These are phyloP conservation scores for Clarireedia monteithiana DNA, from an alignment of 2,329 filamentous ascomycete species.

Conservation along the genomic window DNA sequence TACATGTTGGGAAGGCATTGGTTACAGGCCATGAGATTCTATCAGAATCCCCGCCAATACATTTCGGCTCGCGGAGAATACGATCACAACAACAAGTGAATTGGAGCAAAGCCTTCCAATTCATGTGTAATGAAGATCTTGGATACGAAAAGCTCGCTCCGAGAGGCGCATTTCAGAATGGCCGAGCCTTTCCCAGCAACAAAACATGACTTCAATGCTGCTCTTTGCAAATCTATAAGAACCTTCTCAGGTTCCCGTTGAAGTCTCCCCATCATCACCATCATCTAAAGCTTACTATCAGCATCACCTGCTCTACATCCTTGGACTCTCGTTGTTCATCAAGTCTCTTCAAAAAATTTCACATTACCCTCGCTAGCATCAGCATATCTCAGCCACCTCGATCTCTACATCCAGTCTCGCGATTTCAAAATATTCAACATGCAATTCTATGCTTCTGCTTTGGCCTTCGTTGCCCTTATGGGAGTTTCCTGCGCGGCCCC, in stretches of 20 bases:
- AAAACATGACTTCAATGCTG: neutral
- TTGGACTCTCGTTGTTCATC: neutral
- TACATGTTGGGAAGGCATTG: neutral
- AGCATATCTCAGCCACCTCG: neutral
- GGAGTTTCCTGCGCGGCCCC: neutral
- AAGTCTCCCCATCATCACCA: neutral
- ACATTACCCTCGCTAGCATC: neutral
- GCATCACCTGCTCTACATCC: neutral
- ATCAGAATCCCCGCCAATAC: too few species aligned
- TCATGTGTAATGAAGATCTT: too few species aligned
- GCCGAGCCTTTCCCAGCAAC: too few species aligned
- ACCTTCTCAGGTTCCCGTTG: neutral
- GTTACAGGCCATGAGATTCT: too few species aligned
- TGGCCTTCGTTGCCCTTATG: neutral
- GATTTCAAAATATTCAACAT: neutral
- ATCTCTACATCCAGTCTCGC: neutral
- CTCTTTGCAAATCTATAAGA: neutral
- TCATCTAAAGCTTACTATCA: neutral
- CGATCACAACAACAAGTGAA: too few species aligned
- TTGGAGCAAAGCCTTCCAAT: too few species aligned
- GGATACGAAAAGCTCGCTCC: too few species aligned
- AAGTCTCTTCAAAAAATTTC: neutral
- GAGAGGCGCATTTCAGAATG: too few species aligned
- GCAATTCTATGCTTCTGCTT: neutral
- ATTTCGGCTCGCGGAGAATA: too few species aligned